phyloP scores from a whole-genome alignment of 305 asterid genomes.

The Fraxinus ornus region DNA sequence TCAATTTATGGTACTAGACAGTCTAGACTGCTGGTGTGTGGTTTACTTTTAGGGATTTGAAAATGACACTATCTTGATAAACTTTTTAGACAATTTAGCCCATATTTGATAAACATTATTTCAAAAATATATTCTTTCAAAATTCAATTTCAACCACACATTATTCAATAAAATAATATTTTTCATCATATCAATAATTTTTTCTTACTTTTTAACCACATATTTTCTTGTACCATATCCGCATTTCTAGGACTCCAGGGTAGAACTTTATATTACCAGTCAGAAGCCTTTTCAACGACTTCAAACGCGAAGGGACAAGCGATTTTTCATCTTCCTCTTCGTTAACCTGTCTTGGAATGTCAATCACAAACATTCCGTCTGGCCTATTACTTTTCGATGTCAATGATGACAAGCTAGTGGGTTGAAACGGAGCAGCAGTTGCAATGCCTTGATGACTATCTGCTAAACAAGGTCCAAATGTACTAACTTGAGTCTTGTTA shows the following conservation, averaged over 20 bases:
- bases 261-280: no score
- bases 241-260: no score
- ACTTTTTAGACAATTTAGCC: no score
- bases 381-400: background rate
- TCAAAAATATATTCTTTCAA: no score
- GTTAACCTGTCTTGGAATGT: constrained; percentile 43
- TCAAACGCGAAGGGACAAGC: no score
- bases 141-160: no score
- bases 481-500: constrained; percentile 59
- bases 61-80: background rate
- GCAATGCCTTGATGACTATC: constrained; percentile 31
- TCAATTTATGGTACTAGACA: background rate
- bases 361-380: constrained; percentile 42
- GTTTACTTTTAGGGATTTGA: background rate
- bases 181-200: no score
- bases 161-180: no score
- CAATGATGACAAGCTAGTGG: constrained; percentile 14
- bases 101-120: no score
- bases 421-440: constrained; percentile 16
- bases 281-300: no score
- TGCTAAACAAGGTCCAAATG: constrained; percentile 37
- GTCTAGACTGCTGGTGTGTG: background rate
- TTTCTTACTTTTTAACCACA: no score
- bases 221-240: no score
- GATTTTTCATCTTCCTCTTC: constrained; percentile 58